These are phyloP conservation scores for Plectosphaerella cucumerina DNA, from an alignment of 2,329 filamentous ascomycete genomes.

Conservation along the genomic window DNA sequence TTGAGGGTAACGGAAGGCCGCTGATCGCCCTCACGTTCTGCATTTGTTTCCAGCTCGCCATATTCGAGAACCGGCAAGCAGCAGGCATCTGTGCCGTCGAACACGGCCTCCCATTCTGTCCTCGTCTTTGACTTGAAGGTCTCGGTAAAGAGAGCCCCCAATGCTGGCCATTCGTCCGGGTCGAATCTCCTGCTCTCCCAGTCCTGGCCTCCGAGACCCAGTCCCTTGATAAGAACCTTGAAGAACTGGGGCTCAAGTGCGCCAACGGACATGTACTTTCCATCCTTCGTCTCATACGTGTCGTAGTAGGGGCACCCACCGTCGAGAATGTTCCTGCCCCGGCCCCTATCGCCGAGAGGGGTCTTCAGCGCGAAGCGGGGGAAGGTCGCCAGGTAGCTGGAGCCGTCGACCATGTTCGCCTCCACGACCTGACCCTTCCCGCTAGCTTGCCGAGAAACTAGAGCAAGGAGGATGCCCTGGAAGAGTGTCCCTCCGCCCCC, in stretches of 20 bases:
- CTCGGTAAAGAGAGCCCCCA: slow-evolving; percentile 56
- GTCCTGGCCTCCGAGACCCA: slow-evolving; percentile 52
- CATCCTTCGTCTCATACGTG: slow-evolving; percentile 80
- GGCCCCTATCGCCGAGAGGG: slow-evolving; percentile 54
- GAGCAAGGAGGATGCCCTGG: slow-evolving; percentile 75
- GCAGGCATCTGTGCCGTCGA: slow-evolving; percentile 89
- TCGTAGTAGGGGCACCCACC: slow-evolving; percentile 85
- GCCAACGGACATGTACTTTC: slow-evolving; percentile 80
- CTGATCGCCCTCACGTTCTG: slow-evolving; percentile 60
- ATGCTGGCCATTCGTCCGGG: slow-evolving; percentile 60
- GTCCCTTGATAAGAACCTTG: slow-evolving; percentile 57
- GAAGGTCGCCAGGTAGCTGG: slow-evolving; percentile 73
- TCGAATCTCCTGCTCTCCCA: slow-evolving; percentile 56
- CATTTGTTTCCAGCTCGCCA: slow-evolving; percentile 57
- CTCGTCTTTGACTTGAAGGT: slow-evolving; percentile 69
- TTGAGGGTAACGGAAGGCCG: slow-evolving; percentile 65
- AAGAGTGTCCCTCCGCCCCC: slow-evolving; percentile 82
- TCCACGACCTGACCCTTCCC: slow-evolving; percentile 85
- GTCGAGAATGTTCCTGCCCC: slow-evolving; percentile 78
- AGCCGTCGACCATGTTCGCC: slow-evolving; percentile 95
- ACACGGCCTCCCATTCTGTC: slow-evolving; percentile 77
- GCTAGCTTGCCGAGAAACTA: slow-evolving; percentile 59
- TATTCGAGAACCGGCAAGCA: slow-evolving; percentile 83
- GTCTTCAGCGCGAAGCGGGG: slow-evolving; percentile 64
- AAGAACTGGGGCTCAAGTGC: slow-evolving; percentile 89